Evolutionary conservation across 2,329 filamentous ascomycete species (phyloP), one percentile per base, ranked within the genome.

Genomic region (Magnaporthiopsis incrustans): DNA sequence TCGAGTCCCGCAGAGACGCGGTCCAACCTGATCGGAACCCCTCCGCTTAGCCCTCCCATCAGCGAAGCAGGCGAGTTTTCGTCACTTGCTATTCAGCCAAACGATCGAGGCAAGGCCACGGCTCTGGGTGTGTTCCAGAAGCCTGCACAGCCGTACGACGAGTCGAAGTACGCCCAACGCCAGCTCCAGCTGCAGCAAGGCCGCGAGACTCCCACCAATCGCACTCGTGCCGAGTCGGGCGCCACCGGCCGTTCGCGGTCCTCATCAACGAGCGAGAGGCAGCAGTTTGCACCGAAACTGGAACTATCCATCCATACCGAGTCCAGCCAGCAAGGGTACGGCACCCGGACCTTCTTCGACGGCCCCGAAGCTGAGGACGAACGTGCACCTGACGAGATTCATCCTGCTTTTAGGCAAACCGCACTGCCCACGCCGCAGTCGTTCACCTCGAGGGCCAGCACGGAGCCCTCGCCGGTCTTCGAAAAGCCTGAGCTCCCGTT

Each of bases 81-180:
- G 1, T 74, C 83, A 1, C 80, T 96, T 18, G 76, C 88, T 11
- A 82, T 95, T 15, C 86, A 91, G 66, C 88, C 90, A 0, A 87
- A 87, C 67, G 93, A 97, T 69, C 81, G 85, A 60, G 91, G 90
- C 62, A 96, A 95, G 72, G 90, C 91, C 6, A 96, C 91, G 0
- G 89, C 91, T 0, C 76, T 81, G 70, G 80, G 80, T 26, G 77
- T 83, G 30, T 82, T 84, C 66, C 89, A 89, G 68, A 92, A 92
- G 71, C 90, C 92, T 1, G 77, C 79, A 2, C 85, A 89, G 62
- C 84, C 87, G 10, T 97, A 95, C 69, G 91, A 96, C 70, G 93
- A 97, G 71, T 86, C 89, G 26, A 90, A 91, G 71, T 97, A 91
- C 70, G 85, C 90, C 6, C 89, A 96, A 71, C 86, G 92, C 59